A percentile compares a stretch with the other conserved stretches of the same genome.
These are phyloP conservation scores for Umbelopsis sp. DNA, from an alignment of 371 early-diverging fungal species.

Conservation along the genomic window DNA sequence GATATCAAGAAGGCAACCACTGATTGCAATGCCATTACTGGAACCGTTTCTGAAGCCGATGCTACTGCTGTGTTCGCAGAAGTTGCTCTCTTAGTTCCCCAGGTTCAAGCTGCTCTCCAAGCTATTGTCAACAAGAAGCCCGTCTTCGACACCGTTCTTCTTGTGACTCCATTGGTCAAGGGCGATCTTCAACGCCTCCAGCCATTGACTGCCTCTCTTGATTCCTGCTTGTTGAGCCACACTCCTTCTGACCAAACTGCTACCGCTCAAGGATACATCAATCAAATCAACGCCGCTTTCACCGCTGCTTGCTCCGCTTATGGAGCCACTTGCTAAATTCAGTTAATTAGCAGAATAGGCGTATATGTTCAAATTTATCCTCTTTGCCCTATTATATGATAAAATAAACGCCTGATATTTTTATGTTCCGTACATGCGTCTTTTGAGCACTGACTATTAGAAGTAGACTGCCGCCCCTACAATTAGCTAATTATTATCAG, in stretches of 20 bases:
- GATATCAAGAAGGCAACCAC: constrained; percentile 21
- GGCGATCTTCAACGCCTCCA: constrained; percentile 23
- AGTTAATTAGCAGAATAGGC: neutral
- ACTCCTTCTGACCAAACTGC: constrained; percentile 21
- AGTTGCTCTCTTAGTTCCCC: constrained; percentile 22
- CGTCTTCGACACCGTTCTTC: constrained; percentile 19
- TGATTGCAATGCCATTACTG: constrained; percentile 22
- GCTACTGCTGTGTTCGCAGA: constrained; percentile 24
- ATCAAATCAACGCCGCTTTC: constrained; percentile 24
- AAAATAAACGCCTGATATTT: neutral
- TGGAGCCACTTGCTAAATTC: constrained; percentile 16
- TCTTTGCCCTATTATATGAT: neutral
- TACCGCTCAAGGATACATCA: constrained; percentile 24
- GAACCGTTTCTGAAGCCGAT: constrained; percentile 19
- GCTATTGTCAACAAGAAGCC: constrained; percentile 25
- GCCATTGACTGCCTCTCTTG: constrained; percentile 20
- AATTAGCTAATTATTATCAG: too few relatives aligned
- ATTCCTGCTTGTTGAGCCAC: constrained; percentile 25
- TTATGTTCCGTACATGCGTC: too few relatives aligned
- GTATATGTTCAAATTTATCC: neutral
- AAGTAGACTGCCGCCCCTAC: too few relatives aligned
- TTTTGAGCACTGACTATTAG: too few relatives aligned
- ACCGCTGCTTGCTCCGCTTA: constrained; percentile 26
- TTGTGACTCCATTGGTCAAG: constrained; percentile 25
- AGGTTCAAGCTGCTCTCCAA: constrained; percentile 19